Conservation (phyloP, 2,329 filamentous ascomycete species). For the Sarocladiaceae sp. region DNA sequence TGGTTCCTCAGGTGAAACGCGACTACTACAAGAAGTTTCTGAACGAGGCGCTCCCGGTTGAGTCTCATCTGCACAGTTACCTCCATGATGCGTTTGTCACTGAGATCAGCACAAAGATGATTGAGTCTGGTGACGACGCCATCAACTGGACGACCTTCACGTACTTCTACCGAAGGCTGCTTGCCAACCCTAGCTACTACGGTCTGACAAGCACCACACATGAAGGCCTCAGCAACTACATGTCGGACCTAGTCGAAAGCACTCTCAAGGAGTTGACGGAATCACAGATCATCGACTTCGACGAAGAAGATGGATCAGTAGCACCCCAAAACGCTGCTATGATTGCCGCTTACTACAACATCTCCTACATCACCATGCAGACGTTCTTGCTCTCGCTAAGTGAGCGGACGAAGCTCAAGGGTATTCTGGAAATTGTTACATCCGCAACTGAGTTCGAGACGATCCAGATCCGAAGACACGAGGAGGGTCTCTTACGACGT, state of each 20-base stretch:
- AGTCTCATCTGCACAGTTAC: conserved; percentile 87
- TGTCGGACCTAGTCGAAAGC: conserved; percentile 90
- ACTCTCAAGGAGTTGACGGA: conserved; percentile 86
- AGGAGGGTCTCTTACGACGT: conserved; percentile 77
- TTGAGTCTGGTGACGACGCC: conserved; percentile 90
- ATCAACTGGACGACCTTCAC: conserved; percentile 99
- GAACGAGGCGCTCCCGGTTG: conserved; percentile 89
- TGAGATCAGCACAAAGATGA: conserved; percentile 93
- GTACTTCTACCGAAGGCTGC: conserved; percentile 91
- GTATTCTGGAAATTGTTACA: conserved; percentile 92
- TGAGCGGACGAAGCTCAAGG: conserved; percentile 88
- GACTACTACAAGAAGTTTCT: conserved; percentile 99
- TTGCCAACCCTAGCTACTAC: conserved; percentile 97
- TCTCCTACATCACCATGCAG: conserved; percentile 99
- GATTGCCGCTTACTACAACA: conserved; percentile 99
- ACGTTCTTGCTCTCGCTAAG: conserved; percentile 90
- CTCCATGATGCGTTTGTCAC: conserved; percentile 95
- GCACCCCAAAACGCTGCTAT: conserved; percentile 90
- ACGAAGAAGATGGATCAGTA: conserved; percentile 87
- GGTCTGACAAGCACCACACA: conserved; percentile 81
- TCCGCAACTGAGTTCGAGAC: conserved; percentile 95
- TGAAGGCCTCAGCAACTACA: conserved; percentile 85
- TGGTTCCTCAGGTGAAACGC: conserved; percentile 89
- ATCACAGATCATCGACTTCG: conserved; percentile 73
- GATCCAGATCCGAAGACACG: conserved; percentile 89